Evolutionary conservation across 2,329 filamentous ascomycete species (phyloP), one percentile per base, ranked within the genome.

Genomic region (Aspergillus intermedius): DNA sequence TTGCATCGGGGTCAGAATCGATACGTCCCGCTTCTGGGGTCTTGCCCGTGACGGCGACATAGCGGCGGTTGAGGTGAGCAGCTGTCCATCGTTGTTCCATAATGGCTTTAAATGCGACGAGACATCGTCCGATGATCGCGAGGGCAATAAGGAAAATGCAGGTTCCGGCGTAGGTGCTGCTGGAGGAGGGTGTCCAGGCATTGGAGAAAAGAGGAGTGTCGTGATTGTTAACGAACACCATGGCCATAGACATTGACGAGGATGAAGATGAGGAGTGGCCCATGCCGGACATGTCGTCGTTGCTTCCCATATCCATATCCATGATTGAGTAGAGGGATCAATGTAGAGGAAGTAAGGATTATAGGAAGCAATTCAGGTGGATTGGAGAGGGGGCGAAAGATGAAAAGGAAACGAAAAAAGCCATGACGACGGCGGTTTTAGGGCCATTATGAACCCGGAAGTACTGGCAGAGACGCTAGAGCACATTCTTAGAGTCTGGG

Each of bases 61-160:
- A 94, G 61, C 88, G 82, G 49, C 89, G 83, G 48, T 84, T 78
- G 61, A 88, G 74, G 59, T 91, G 88, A 25, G 72, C 71, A 64
- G 87, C 82, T 42, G 86, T 71, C 84, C 88, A 94, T 72, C 56
- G 74, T 63, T 78, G 68, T 74, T 82, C 71, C 72, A 81, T 69
- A 13, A 74, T 60, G 21, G 73, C 65, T 65, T 88, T 89, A 59
- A 80, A 74, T 2, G 90, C 90, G 45, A 91, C 73, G 13, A 95
- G 75, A 17, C 76, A 71, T 46, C 91, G 86, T 62, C 85, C 83
- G 49, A 86, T 61, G 52, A 84, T 75, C 51, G 83, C 84, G 45
- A 97, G 82, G 41, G 86, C 59, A 64, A 95, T 83, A 50, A 96
- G 79, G 72, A 96, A 96, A 67, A 96, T 87, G 74, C 91, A 95